Evolutionary conservation across 2,329 filamentous ascomycete species (phyloP).

Genomic region (Basipetospora chlamydospora): DNA sequence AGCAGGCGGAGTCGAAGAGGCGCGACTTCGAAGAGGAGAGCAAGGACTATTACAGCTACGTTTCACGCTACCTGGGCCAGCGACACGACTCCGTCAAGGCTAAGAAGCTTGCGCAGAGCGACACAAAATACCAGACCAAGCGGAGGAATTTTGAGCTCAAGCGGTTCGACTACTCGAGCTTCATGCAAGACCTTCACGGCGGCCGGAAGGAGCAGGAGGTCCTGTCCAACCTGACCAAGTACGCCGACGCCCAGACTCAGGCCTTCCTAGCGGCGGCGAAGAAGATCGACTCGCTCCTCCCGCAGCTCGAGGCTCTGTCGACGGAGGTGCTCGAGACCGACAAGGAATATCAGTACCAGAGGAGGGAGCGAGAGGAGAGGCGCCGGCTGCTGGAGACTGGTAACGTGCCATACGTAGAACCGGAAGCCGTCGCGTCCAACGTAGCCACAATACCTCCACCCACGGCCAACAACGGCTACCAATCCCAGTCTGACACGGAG

Average conservation of each 20-base stretch:
- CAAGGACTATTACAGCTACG: constrained; percentile 94
- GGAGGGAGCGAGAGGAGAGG: constrained; percentile 93
- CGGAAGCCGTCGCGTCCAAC: constrained; percentile 39
- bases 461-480: constrained; percentile 24
- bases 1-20: constrained; percentile 91
- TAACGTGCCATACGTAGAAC: constrained; percentile 57
- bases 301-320: constrained; percentile 77
- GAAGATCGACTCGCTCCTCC: constrained; percentile 73
- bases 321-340: constrained; percentile 84
- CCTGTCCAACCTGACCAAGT: constrained; percentile 83
- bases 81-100: constrained; percentile 91
- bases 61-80: constrained; percentile 90
- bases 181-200: constrained; percentile 97
- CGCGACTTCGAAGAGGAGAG: constrained; percentile 98
- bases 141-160: constrained; percentile 91
- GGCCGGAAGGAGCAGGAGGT: constrained; percentile 98
- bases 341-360: constrained; percentile 91
- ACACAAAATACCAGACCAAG: constrained; percentile 92
- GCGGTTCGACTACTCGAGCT: constrained; percentile 96
- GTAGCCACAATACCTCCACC: constrained; percentile 18
- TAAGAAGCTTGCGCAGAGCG: constrained; percentile 89
- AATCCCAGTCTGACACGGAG: constrained; percentile 49
- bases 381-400: constrained; percentile 79
- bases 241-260: constrained; percentile 78
- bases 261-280: constrained; percentile 71